Conservation (phyloP, 345 rosid genomes). For the Eucalyptus guilfoylei region DNA sequence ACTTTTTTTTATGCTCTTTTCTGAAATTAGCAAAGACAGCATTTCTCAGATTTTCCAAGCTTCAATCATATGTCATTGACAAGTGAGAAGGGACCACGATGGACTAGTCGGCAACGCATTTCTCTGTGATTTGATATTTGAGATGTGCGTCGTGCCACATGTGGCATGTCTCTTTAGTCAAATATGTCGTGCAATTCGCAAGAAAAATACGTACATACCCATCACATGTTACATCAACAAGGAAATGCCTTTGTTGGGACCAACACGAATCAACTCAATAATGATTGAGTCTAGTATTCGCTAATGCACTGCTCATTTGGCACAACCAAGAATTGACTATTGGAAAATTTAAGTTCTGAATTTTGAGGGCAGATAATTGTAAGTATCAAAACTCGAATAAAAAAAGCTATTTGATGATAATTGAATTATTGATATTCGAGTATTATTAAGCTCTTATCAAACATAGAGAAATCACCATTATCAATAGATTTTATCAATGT, state of each 20-base stretch:
- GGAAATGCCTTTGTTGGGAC: background rate
- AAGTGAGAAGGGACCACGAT: background rate
- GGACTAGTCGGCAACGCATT: background rate
- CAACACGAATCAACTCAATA: background rate
- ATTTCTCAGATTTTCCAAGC: background rate
- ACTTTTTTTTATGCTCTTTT: too few species aligned
- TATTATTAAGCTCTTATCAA: background rate
- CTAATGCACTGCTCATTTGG: background rate
- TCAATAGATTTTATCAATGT: too few species aligned
- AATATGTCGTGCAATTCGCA: background rate
- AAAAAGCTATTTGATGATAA: background rate
- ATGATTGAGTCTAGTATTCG: background rate
- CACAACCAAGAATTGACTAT: background rate
- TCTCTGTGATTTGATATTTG: background rate
- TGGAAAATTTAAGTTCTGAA: background rate
- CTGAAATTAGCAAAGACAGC: background rate
- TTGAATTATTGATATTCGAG: background rate
- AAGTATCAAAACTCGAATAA: background rate
- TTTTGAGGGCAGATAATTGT: background rate
- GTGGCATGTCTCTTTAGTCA: background rate
- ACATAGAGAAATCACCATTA: too few species aligned
- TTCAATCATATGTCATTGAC: background rate
- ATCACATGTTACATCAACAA: background rate
- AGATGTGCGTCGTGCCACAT: background rate
- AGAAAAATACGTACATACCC: background rate